Evolutionary conservation across 169 alveolate species (phyloP).

Genomic region (Cyclospora cayetanensis): DNA sequence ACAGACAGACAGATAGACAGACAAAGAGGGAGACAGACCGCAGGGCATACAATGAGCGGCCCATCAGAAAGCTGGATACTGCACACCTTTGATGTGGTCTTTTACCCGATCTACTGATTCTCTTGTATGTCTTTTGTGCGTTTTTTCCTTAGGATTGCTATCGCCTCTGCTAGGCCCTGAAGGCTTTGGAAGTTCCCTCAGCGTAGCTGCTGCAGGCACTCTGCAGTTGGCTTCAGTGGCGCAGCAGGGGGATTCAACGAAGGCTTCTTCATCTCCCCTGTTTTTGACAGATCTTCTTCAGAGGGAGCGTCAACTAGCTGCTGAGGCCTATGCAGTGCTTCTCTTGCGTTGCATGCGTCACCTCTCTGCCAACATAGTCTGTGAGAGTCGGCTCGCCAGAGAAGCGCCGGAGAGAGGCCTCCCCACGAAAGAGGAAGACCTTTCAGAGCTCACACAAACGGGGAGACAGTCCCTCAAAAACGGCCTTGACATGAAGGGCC

Average conservation of each 20-base stretch:
- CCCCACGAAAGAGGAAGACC: not conserved
- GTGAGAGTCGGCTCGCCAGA: not conserved
- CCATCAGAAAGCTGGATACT: no score
- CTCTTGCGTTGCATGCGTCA: constrained; percentile 22
- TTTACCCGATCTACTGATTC: not conserved
- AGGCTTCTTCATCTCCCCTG: not conserved
- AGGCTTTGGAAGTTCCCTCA: constrained; percentile 16
- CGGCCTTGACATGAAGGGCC: not conserved
- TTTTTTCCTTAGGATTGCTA: constrained; percentile 8
- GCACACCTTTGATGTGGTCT: not conserved
- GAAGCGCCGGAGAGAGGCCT: not conserved
- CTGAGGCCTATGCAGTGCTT: constrained; percentile 49
- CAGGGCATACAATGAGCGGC: no score
- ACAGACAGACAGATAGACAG: no score
- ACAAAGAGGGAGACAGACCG: no score
- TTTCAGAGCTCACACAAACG: not conserved
- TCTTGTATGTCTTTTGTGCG: not conserved
- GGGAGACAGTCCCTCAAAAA: not conserved
- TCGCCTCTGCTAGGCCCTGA: constrained; percentile 42
- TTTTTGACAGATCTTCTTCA: constrained; percentile 32
- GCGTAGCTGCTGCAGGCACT: constrained; percentile 26
- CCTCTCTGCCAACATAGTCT: not conserved
- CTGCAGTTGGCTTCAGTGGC: not conserved
- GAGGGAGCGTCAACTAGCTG: constrained; percentile 30
- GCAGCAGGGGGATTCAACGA: not conserved